These are phyloP conservation scores for Epicoccum nigrum DNA, from an alignment of 2,329 filamentous ascomycete species.

Conservation along the genomic window DNA sequence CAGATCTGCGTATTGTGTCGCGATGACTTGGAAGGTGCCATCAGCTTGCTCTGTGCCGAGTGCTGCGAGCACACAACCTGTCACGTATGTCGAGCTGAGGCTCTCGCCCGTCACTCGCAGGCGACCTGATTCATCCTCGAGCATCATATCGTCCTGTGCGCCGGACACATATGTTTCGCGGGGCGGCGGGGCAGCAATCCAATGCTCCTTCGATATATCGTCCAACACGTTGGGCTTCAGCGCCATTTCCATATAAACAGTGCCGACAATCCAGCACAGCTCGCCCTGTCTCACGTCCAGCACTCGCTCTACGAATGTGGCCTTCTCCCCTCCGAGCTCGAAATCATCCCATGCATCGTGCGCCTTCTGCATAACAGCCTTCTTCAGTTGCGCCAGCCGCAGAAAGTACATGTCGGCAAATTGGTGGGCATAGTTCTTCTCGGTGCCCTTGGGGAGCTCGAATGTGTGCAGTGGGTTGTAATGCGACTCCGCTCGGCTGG, in stretches of 20 bases:
- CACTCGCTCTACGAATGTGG: slow-evolving; percentile 81
- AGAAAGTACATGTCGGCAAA: slow-evolving; percentile 98
- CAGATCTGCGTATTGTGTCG: slow-evolving; percentile 86
- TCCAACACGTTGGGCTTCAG: slow-evolving; percentile 95
- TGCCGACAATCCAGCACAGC: slow-evolving; percentile 93
- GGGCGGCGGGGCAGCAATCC: slow-evolving; percentile 81
- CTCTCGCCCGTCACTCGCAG: slow-evolving; percentile 76
- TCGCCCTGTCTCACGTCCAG: slow-evolving; percentile 95
- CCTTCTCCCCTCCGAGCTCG: slow-evolving; percentile 75
- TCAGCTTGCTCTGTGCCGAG: slow-evolving; percentile 92
- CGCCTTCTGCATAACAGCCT: slow-evolving; percentile 77
- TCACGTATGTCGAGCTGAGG: slow-evolving; percentile 76
- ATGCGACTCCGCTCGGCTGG: slow-evolving; percentile 51
- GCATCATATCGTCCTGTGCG: slow-evolving; percentile 73
- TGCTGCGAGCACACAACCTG: slow-evolving; percentile 91
- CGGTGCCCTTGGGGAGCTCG: slow-evolving; percentile 67
- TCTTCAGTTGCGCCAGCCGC: slow-evolving; percentile 85
- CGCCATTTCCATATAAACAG: slow-evolving; percentile 96
- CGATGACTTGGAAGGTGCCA: slow-evolving; percentile 91
- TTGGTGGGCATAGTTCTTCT: slow-evolving; percentile 85
- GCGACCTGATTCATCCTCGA: slow-evolving; percentile 95
- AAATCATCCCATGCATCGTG: slow-evolving; percentile 77
- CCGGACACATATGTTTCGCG: slow-evolving; percentile 77
- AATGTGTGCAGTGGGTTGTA: slow-evolving; percentile 83
- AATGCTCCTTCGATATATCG: slow-evolving; percentile 94